Base-by-base conservation (phyloP, 768 basidiomycete species). In the Kwoniella botswanensis region DNA sequence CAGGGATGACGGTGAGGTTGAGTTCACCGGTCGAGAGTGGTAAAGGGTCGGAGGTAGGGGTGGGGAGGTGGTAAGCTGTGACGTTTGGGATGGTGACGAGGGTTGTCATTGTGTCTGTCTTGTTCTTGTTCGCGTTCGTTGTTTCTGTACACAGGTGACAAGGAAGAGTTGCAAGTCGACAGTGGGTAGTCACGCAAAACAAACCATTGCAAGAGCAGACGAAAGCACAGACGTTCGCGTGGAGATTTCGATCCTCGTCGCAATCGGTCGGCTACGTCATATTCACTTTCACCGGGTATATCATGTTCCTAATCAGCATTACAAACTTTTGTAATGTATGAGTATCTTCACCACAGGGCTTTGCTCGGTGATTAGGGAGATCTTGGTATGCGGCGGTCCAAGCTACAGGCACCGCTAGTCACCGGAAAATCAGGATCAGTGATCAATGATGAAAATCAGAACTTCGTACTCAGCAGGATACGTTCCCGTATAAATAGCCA, bases 31-130 rank as follows among this genome's bases (percentile, higher is more conserved):
- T 57, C 2, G 80, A 73, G 50, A 83, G 77, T 2, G 74, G 74
- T 46, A 83, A 67, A 6, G 79, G 75, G 2, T 62, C 55, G 4
- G 71, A 63, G 0, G 56, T 65, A 0, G 77, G 76, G 0, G 75
- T 69, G 13, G 82, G 80, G 55, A 81, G 41, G 65, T 83, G 82
- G 43, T 71, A 65, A 4, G 79, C 81, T 13, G 56, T 78, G n/a
- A 64, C 54, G 6, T 66, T 50, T 5, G 78, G 80, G 63, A 81
- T 79, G 9, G 64, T 67, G 35, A 76, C 62, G 29, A 81, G 67
- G 10, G 80, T 79, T 54, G 74, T 79, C 80, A 81, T 81, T 9
- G 5, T 79, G 61, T 21, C 24, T 22, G 17, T 56, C 4, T 4
- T 6, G n/a, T 41, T 59, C 21, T 18, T 18, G 17, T 35, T 64